These are phyloP conservation scores for Leccinum boreale DNA, from an alignment of 768 basidiomycete species.

Conservation along the genomic window DNA sequence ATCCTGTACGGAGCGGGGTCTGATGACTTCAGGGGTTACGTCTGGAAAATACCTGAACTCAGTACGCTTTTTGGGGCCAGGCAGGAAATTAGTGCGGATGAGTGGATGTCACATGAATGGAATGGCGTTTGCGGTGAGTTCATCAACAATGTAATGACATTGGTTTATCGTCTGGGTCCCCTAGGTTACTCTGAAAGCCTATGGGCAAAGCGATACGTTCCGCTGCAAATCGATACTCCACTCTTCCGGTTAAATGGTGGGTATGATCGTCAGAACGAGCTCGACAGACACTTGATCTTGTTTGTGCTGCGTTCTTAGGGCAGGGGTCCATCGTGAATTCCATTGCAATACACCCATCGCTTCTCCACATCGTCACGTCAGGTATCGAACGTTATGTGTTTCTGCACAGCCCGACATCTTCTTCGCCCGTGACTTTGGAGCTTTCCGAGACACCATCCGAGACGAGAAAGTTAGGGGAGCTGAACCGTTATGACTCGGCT, in stretches of 20 bases:
- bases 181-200: constrained; percentile 47
- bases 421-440: constrained; percentile 48
- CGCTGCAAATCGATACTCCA: constrained; percentile 61
- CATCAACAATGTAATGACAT: constrained; percentile 7
- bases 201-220: constrained; percentile 47
- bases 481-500: constrained; percentile 32
- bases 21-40: constrained; percentile 76
- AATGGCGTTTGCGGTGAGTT: constrained; percentile 30
- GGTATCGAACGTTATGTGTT: constrained; percentile 71
- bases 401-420: constrained; percentile 63
- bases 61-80: constrained; percentile 43
- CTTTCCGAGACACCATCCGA: constrained; percentile 44
- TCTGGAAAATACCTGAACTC: constrained; percentile 70
- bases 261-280: constrained; percentile 3
- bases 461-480: constrained; percentile 44
- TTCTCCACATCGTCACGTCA: constrained; percentile 62
- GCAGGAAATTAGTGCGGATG: constrained; percentile 39
- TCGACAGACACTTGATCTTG: background rate
- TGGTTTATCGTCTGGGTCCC: constrained; percentile 3
- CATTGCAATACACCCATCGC: constrained; percentile 65
- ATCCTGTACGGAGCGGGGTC: constrained; percentile 72
- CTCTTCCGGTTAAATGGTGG: constrained; percentile 57
- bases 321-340: constrained; percentile 80
- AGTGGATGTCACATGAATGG: constrained; percentile 42
- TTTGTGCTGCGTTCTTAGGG: constrained; percentile 36